Conservation (phyloP, 768 basidiomycete genomes). For the Tricholoma hemisulphureum region DNA sequence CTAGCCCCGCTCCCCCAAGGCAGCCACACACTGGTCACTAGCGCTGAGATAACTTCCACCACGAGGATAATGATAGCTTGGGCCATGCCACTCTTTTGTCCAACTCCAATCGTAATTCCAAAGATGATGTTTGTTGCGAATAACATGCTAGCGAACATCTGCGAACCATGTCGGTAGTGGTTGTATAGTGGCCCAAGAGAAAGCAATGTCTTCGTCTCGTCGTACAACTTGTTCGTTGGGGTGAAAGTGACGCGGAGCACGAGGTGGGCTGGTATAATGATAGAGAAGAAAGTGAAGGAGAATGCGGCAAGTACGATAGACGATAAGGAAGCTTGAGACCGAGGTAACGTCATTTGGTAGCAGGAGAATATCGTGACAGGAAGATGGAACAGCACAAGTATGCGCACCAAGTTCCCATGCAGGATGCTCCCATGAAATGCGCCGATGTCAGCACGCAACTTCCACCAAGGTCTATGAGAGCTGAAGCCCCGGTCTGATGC, state of each 20-base stretch:
- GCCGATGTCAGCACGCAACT: conserved; percentile 58
- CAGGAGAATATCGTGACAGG: conserved; percentile 91
- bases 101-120: conserved; percentile 85
- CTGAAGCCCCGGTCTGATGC: conserved; percentile 34
- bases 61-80: conserved; percentile 90
- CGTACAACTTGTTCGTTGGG: conserved; percentile 87
- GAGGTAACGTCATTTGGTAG: conserved; percentile 74
- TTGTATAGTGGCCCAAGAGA: conserved; percentile 92
- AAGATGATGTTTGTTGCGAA: conserved; percentile 81
- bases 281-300: conserved; percentile 76
- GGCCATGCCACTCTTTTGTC: conserved; percentile 85
- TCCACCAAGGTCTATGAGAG: conserved; percentile 50
- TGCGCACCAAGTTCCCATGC: conserved; percentile 88
- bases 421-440: conserved; percentile 81
- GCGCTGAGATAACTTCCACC: conserved; percentile 81
- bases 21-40: conserved; percentile 91
- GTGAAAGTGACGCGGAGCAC: conserved; percentile 78
- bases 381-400: conserved; percentile 91
- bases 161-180: conserved; percentile 87
- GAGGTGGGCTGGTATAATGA: conserved; percentile 72
- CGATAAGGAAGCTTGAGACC: conserved; percentile 47
- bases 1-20: conserved; percentile 97
- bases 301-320: conserved; percentile 79
- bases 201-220: conserved; percentile 89
- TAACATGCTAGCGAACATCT: conserved; percentile 80